These are phyloP conservation scores for Nicotiana paniculata DNA, from an alignment of 257 asterid genomes.

Conservation along the genomic window DNA sequence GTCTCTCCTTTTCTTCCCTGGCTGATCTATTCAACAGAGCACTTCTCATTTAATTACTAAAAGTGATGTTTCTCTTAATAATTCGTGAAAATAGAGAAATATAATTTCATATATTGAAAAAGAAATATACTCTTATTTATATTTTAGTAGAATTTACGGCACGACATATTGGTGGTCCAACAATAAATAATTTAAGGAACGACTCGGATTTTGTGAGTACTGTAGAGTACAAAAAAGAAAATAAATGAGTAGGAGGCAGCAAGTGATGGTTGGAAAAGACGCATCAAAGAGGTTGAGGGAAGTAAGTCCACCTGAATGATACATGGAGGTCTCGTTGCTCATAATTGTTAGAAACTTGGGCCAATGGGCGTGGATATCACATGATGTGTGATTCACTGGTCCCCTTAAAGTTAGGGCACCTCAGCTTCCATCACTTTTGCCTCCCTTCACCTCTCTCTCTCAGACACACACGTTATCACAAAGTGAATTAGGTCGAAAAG, in stretches of 20 bases:
- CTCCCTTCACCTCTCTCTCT: too few relatives aligned
- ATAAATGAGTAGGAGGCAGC: neutral
- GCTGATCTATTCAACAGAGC: neutral
- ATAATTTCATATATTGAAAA: too few relatives aligned
- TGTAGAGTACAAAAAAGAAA: neutral
- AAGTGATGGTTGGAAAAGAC: neutral
- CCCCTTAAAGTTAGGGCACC: slow-evolving; percentile 34
- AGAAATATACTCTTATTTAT: too few relatives aligned
- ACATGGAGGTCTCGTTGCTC: slow-evolving; percentile 5
- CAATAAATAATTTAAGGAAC: neutral
- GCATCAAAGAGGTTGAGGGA: neutral
- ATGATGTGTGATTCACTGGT: slow-evolving; percentile 49
- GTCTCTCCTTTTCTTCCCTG: too few relatives aligned
- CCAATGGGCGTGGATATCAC: slow-evolving; percentile 24
- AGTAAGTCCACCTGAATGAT: slow-evolving; percentile 10
- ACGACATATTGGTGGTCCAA: neutral
- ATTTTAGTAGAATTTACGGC: neutral
- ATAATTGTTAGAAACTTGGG: slow-evolving; percentile 2
- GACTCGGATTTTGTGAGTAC: neutral
- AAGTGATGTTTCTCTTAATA: neutral
- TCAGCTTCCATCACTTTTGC: slow-evolving; percentile 7
- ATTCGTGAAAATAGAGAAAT: neutral
- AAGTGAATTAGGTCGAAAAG: neutral
- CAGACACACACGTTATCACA: neutral
- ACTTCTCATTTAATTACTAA: neutral